Evolutionary conservation across 257 asterid species (phyloP).

Genomic region (Nicotiana tabacum): DNA sequence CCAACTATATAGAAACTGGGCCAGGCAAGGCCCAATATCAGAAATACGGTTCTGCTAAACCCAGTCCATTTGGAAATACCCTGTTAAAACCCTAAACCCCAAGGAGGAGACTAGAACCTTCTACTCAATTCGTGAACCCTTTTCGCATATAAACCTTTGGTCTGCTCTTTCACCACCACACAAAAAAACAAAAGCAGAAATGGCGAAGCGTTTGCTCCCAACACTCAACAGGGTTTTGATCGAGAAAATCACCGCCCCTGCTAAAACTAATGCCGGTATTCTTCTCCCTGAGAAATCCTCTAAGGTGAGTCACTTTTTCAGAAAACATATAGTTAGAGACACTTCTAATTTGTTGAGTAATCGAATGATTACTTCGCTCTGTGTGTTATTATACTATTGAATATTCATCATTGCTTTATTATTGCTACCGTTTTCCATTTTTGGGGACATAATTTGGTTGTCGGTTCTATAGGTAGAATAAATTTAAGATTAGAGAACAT

Average conservation of each 20-base stretch:
- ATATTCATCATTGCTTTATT: not conserved
- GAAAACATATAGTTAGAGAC: not conserved
- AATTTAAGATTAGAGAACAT: not conserved
- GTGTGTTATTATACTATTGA: no score
- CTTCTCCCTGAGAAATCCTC: slow-evolving; percentile 82
- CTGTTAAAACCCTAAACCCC: no score
- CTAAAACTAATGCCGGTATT: slow-evolving; percentile 80
- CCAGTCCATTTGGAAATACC: no score
- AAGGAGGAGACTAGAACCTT: no score
- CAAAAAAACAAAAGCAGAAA: slow-evolving; percentile 9
- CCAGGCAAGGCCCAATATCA: no score
- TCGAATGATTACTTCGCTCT: not conserved
- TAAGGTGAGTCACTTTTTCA: slow-evolving; percentile 39
- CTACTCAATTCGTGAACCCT: no score
- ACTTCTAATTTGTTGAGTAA: no score
- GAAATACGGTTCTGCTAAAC: no score
- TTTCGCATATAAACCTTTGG: no score
- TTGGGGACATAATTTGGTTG: not conserved
- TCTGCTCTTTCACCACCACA: not conserved
- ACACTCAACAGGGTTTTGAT: slow-evolving; percentile 73
- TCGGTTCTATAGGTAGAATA: not conserved
- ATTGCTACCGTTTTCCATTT: not conserved
- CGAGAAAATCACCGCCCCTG: slow-evolving; percentile 73
- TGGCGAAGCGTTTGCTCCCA: slow-evolving; percentile 85
- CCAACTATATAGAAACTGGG: no score